Percentiles rank a stretch among this genome's conserved stretches.
Evolutionary conservation across 192 early-diverging fungal genomes (phyloP).

Genomic region (Rhizophlyctis rosea): DNA sequence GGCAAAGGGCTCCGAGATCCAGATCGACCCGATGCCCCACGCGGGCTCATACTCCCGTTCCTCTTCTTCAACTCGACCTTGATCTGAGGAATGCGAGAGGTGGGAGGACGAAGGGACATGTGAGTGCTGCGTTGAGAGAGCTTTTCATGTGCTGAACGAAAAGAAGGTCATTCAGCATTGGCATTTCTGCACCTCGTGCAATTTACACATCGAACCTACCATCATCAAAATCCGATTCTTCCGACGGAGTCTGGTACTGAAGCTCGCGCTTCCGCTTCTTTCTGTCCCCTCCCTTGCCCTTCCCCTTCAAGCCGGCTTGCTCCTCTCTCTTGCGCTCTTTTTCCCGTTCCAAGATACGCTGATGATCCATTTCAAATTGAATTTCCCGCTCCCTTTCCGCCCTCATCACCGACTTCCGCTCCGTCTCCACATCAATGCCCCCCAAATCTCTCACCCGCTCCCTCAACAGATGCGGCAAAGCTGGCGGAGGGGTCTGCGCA

Average conservation of each 20-base stretch:
- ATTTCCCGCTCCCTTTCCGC: background rate
- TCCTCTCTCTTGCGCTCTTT: background rate
- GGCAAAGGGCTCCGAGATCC: no score
- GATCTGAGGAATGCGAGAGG: no score
- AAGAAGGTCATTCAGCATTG: background rate
- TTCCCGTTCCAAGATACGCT: background rate
- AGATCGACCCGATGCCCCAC: no score
- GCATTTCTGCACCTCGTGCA: slow-evolving; percentile 6
- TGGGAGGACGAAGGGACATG: slow-evolving; percentile 18
- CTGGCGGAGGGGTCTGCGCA: background rate
- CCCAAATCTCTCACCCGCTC: background rate
- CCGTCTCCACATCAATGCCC: background rate
- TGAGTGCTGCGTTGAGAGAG: background rate
- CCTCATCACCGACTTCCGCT: background rate
- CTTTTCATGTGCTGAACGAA: background rate
- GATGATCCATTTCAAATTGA: background rate
- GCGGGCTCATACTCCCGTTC: background rate
- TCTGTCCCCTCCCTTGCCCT: slow-evolving; percentile 21
- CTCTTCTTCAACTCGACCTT: no score
- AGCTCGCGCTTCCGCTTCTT: slow-evolving; percentile 7
- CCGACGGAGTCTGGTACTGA: no score
- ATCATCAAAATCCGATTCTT: slow-evolving; percentile 8
- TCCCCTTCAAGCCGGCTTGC: background rate
- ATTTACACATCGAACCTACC: background rate
- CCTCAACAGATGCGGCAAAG: background rate